These are phyloP conservation scores for Ambrosia artemisiifolia DNA, from an alignment of 129 eudicot species.

Conservation along the genomic window DNA sequence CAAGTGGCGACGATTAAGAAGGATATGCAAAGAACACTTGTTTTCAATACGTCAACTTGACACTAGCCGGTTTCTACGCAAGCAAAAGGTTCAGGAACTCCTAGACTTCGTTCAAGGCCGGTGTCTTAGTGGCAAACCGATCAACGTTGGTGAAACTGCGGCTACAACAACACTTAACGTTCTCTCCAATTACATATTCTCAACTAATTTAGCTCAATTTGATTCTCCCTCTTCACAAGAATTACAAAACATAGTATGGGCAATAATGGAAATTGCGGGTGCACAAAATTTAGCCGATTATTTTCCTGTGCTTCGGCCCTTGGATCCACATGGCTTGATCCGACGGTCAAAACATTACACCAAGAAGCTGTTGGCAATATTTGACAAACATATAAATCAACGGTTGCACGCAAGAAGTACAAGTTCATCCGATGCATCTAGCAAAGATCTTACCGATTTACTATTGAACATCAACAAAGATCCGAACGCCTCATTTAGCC, in stretches of 20 bases:
- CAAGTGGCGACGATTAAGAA: slow-evolving; percentile 21
- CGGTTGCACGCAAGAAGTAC: slow-evolving; percentile 5
- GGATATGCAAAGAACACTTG: slow-evolving; percentile 24
- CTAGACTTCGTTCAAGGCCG: slow-evolving; percentile 14
- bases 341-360: background rate
- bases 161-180: slow-evolving; percentile 27
- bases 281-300: slow-evolving; percentile 27
- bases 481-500: background rate
- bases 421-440: background rate
- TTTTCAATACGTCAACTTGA: slow-evolving; percentile 25
- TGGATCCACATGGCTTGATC: slow-evolving; percentile 26
- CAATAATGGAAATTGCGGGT: slow-evolving; percentile 24
- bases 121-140: slow-evolving; percentile 5
- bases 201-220: slow-evolving; percentile 21
- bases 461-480: slow-evolving; percentile 15
- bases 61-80: slow-evolving; percentile 23
- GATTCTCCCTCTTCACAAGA: slow-evolving; percentile 22
- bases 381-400: slow-evolving; percentile 6
- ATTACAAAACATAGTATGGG: slow-evolving; percentile 14
- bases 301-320: slow-evolving; percentile 21
- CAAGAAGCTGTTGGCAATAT: slow-evolving; percentile 19
- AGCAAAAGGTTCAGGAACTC: slow-evolving; percentile 25
- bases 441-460: slow-evolving; percentile 28
- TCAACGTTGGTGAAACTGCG: slow-evolving; percentile 28
- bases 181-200: slow-evolving; percentile 33